Evolutionary conservation across 2,329 filamentous ascomycete species (phyloP), one percentile per base, ranked within the genome.

Genomic region (Alternaria sp.): DNA sequence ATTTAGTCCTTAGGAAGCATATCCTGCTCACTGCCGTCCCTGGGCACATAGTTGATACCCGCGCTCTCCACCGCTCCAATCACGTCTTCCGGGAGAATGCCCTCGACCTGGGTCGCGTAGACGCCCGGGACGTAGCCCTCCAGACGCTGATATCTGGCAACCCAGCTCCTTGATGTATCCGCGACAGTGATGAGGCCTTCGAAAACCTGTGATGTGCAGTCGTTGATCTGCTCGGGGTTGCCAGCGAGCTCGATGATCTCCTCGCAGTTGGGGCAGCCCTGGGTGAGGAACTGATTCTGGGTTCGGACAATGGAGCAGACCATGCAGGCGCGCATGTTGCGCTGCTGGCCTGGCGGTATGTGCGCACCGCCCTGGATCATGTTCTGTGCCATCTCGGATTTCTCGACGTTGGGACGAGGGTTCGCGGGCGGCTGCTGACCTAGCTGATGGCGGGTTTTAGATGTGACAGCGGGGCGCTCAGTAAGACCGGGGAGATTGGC

Each of bases 241-340:
- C 90, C 90, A 68, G 88, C 87, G 65, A 98, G 90, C 80, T 93
- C 90, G 62, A 99, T 90, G 80, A 97, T 92, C 53, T 92, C 89
- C 78, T 97, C 95, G 86, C 96, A 99, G 85, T 99, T 99, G 66
- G 96, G 96, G 79, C 96, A 99, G 71, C 96, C 96, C 77, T 92
- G 87, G 74, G 89, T 88, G 74, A 90, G 86, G 86, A 99, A 99
- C 80, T 92, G 91, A 70, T 86, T 86, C 76, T 90, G 89, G 65
- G 92, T 90, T 85, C 95, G 93, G 69, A 98, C 93, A 78, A 98
- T 91, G 58, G 93, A 95, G 88, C 96, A 99, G 72, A 98, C 93
- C 93, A 99, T 97, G 86, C 96, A 99, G 76, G 96, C 96, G 82
- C 96, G 94, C 71, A 97, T 88, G 79, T 92, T 90, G 82, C 94